Evolutionary conservation across 2,329 filamentous ascomycete genomes (phyloP).

Genomic region (Trichoderma breve): DNA sequence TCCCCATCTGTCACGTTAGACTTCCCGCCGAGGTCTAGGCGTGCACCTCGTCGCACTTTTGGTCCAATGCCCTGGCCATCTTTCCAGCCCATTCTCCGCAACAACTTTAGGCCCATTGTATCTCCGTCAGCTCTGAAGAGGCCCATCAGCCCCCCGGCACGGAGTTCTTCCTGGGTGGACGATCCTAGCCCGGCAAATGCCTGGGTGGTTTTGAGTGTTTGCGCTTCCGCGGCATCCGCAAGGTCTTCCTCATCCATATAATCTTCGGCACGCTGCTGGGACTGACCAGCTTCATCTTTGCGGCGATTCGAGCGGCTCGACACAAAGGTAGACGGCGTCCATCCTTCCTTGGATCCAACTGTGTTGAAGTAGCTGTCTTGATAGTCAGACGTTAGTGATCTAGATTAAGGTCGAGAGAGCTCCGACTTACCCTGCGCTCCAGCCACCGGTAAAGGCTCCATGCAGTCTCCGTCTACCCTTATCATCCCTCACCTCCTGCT

Average conservation of each 20-base stretch:
- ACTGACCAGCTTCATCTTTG: conserved; percentile 57
- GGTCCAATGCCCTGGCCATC: conserved; percentile 91
- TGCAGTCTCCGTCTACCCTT: conserved; percentile 86
- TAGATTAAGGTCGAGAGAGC: neutral
- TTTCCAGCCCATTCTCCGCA: conserved; percentile 94
- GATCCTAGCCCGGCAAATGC: conserved; percentile 75
- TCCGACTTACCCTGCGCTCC: conserved; percentile 79
- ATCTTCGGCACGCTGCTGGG: conserved; percentile 72
- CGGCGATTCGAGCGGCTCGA: conserved; percentile 80
- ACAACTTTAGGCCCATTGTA: conserved; percentile 80
- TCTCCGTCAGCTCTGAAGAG: conserved; percentile 72
- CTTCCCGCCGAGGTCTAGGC: conserved; percentile 52
- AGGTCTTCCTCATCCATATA: conserved; percentile 99
- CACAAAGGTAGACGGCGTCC: conserved; percentile 87
- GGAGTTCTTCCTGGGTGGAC: conserved; percentile 53
- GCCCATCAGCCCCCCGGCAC: conserved; percentile 60
- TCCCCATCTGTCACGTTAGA: conserved; percentile 41
- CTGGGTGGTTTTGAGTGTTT: conserved; percentile 68
- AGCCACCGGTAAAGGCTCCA: conserved; percentile 94
- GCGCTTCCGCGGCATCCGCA: conserved; percentile 77
- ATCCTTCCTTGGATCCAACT: conserved; percentile 97
- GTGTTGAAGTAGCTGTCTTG: conserved; percentile 84
- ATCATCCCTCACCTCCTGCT: conserved; percentile 95
- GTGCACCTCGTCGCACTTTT: conserved; percentile 72
- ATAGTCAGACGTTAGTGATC: conserved; percentile 7